Conservation (phyloP, 768 basidiomycete genomes). For the Hemileccinum impolitum region DNA sequence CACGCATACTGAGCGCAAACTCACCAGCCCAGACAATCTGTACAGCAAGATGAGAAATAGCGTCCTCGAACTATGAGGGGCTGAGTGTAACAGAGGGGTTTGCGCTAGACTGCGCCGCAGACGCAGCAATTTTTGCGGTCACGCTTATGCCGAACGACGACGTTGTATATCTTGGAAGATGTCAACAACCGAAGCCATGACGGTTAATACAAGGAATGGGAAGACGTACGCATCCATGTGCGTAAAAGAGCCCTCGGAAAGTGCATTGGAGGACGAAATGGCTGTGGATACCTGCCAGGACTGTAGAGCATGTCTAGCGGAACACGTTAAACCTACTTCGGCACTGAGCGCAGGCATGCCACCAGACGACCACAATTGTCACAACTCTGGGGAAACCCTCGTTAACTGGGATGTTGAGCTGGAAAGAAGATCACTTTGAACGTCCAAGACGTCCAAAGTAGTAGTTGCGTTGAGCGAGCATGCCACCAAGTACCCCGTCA, state of each 20-base stretch:
- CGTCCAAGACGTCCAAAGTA: not conserved
- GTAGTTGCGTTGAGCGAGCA: not conserved
- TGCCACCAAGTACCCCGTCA: not conserved
- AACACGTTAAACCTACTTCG: not conserved
- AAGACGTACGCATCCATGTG: too few species aligned
- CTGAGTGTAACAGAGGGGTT: not conserved
- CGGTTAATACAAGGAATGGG: too few species aligned
- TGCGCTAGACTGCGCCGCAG: not conserved
- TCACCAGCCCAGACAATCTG: not conserved
- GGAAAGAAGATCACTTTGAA: not conserved
- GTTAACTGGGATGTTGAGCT: not conserved
- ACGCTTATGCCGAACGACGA: not conserved
- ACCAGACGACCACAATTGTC: not conserved
- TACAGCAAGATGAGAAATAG: not conserved
- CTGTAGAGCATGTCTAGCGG: too few species aligned
- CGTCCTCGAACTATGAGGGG: not conserved
- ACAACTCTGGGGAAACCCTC: not conserved
- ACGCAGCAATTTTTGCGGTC: not conserved
- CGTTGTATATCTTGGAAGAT: not conserved
- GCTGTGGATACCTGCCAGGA: too few species aligned
- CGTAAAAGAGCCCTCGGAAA: too few species aligned
- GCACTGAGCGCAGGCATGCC: not conserved
- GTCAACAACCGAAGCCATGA: too few species aligned
- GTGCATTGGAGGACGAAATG: too few species aligned
- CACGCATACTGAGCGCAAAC: not conserved